Evolutionary conservation across 805 yeast species (phyloP), one percentile per base, ranked within the genome.

Genomic region (Saccharomyces paradoxus): DNA sequence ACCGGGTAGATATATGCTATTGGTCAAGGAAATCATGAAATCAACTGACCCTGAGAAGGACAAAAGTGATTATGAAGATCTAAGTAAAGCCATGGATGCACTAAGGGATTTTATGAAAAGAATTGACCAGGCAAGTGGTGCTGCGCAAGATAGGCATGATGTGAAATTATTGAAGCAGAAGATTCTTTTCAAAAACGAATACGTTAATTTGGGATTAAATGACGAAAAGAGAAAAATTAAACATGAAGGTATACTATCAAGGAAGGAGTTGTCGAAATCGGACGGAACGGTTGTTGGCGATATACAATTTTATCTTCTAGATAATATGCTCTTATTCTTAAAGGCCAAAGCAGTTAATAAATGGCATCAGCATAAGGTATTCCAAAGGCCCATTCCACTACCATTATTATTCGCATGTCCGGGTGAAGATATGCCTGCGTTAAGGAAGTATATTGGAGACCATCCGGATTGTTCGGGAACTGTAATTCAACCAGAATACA

Each of bases 1-100:
- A 68, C 90, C 97, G 31, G 98, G 97, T 9, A 78, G 98, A 60
- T 94, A 94, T 71, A 96, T 96, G 59, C 74, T 94, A 50, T 76
- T 94, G 55, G 76, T 92, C 24, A 84, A 81, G 55, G 94, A 92
- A 50, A 87, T 94, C 37, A 75, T 89, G 59, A 92, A 94, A 68
- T 90, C 98, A 0, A 81, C 85, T n/a, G 87, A 82, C 27, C 83
- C 88, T 1, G 97, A 91, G 60, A 80, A 78, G 63, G 81, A 79
- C 52, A 81, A 62, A 46, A 62, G 70, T 54, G 79, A 75, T 55
- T 55, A 68, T 28, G 73, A 74, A 44, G 69, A 84, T 60, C 74
- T 94, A 55, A 76, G 80, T 26, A 82, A 82, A 58, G 95, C 96
- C 0, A 81, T 87, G 59, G 88, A 82, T 50, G 82, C 86, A 62